Evolutionary conservation across 2,329 filamentous ascomycete genomes (phyloP).

Genomic region (Fusarium nodosum): DNA sequence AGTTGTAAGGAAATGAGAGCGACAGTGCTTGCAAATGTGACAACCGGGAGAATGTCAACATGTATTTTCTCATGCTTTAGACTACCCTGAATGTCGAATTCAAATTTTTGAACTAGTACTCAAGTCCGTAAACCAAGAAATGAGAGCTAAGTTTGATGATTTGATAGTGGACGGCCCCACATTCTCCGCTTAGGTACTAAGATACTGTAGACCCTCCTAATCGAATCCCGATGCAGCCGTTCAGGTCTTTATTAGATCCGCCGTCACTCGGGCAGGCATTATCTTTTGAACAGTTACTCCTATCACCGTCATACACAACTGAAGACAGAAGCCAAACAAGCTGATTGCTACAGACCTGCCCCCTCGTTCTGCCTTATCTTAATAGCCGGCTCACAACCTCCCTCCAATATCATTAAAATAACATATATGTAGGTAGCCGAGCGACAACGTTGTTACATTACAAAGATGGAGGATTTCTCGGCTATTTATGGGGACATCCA

Average conservation of each 20-base stretch:
- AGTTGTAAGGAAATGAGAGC: background rate
- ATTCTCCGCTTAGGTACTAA: constrained; percentile 6
- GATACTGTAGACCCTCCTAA: background rate
- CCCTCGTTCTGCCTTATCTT: background rate
- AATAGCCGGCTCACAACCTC: background rate
- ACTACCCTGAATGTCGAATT: background rate
- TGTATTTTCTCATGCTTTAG: background rate
- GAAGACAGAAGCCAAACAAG: background rate
- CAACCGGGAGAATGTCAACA: background rate
- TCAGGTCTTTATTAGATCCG: constrained; percentile 15
- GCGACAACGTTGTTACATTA: background rate
- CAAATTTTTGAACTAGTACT: background rate
- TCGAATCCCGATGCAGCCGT: constrained; percentile 23
- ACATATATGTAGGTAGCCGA: background rate
- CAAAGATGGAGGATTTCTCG: background rate
- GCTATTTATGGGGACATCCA: constrained; percentile 37
- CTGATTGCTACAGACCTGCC: too few relatives aligned
- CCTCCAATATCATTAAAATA: background rate
- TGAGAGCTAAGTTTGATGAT: background rate
- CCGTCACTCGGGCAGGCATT: constrained; percentile 8
- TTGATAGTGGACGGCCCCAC: constrained; percentile 14
- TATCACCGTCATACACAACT: background rate
- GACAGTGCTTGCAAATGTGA: background rate
- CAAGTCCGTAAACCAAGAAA: background rate
- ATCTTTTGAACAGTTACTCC: background rate